Conservation (phyloP, 2,329 filamentous ascomycete genomes). For the Trichoderma simmonsii region DNA sequence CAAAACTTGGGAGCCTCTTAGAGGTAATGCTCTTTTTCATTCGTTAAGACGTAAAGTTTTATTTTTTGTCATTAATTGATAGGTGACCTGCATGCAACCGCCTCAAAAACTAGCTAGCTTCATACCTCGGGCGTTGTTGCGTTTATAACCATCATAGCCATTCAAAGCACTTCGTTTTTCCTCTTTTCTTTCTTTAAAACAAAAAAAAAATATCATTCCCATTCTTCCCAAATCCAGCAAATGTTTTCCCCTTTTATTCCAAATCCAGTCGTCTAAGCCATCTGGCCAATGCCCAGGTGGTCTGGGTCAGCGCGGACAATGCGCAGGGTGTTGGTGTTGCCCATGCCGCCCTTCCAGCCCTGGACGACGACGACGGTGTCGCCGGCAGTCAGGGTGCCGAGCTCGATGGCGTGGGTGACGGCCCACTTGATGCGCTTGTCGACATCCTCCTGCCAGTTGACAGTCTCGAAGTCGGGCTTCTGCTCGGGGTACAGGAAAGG, state of each 20-base stretch:
- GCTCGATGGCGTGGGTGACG: constrained; percentile 79
- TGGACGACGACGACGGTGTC: constrained; percentile 81
- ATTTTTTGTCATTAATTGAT: constrained; percentile 16
- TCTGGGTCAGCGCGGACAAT: constrained; percentile 60
- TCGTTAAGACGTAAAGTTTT: background rate
- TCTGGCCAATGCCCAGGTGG: constrained; percentile 55
- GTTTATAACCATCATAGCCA: constrained; percentile 5
- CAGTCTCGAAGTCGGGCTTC: constrained; percentile 91
- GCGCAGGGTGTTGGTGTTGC: constrained; percentile 80
- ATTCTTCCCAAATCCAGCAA: constrained; percentile 11
- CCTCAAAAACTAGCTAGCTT: background rate
- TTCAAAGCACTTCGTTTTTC: constrained; percentile 24
- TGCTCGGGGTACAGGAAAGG: constrained; percentile 90
- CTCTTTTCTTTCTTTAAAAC: constrained; percentile 6
- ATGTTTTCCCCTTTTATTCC: background rate
- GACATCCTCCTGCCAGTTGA: constrained; percentile 98
- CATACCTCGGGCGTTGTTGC: background rate
- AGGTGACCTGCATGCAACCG: constrained; percentile 2
- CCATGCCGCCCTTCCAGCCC: constrained; percentile 88
- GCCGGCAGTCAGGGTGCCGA: constrained; percentile 69
- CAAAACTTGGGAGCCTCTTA: background rate
- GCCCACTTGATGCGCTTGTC: constrained; percentile 98
- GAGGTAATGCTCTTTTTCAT: background rate
- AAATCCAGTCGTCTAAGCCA: constrained; percentile 24
- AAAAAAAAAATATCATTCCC: constrained; percentile 12